These are phyloP conservation scores for Cladophialophora chaetospira DNA, from an alignment of 2,329 filamentous ascomycete genomes.

Conservation along the genomic window DNA sequence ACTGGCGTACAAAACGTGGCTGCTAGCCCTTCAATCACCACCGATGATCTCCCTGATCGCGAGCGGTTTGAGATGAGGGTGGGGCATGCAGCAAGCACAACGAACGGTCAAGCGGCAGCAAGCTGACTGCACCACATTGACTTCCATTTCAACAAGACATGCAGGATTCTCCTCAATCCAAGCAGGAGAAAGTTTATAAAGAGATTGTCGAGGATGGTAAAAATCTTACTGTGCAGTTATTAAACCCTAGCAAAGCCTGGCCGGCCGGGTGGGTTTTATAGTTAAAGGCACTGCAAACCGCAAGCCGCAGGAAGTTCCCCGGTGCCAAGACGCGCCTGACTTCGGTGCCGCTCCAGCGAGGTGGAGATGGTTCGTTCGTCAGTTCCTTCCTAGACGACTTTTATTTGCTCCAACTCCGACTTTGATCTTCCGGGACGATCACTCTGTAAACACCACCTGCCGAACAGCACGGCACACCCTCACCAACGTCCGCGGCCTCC, in stretches of 20 bases:
- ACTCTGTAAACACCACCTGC: not conserved
- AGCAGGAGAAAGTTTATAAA: too few species aligned
- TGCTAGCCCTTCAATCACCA: not conserved
- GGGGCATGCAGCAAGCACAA: not conserved
- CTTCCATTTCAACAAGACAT: too few species aligned
- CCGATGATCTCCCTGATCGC: constrained; percentile 7
- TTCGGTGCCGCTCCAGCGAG: not conserved
- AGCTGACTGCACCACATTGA: too few species aligned
- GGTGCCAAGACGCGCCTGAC: not conserved
- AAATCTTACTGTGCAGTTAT: too few species aligned
- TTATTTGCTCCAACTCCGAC: not conserved
- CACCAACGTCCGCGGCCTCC: too few species aligned
- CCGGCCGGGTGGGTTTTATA: too few species aligned
- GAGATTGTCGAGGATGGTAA: too few species aligned
- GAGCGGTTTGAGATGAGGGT: not conserved
- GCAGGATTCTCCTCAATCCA: too few species aligned
- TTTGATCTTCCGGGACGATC: not conserved
- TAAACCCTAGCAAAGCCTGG: too few species aligned
- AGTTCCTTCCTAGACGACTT: not conserved
- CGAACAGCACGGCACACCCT: not conserved
- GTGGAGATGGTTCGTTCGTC: not conserved
- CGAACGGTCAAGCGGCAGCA: not conserved
- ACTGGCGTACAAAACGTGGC: not conserved
- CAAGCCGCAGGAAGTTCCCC: not conserved
- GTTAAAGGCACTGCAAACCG: too few species aligned